These are phyloP conservation scores for Tetrapisispora pingtungensis DNA, from an alignment of 805 yeast genomes.

Conservation along the genomic window DNA sequence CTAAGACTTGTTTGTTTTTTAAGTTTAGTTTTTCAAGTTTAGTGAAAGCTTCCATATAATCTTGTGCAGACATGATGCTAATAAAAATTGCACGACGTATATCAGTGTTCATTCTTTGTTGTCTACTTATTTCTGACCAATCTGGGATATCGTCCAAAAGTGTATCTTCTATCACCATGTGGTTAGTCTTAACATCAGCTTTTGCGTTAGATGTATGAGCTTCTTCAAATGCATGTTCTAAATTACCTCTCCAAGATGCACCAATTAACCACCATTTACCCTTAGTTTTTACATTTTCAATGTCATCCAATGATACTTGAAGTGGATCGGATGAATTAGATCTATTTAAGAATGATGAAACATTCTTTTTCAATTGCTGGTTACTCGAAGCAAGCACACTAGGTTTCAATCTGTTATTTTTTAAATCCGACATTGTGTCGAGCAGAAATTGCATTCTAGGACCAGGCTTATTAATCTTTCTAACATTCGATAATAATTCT, in stretches of 20 bases:
- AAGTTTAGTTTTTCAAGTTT: slow-evolving; percentile 71
- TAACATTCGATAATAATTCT: slow-evolving; percentile 18
- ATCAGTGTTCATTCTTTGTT: slow-evolving; percentile 92
- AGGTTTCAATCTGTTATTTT: slow-evolving; percentile 66
- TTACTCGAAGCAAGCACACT: slow-evolving; percentile 25
- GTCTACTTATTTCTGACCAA: slow-evolving; percentile 77
- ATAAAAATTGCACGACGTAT: slow-evolving; percentile 88
- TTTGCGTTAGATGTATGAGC: slow-evolving; percentile 13
- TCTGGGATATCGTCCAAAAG: slow-evolving; percentile 64
- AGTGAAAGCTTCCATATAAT: slow-evolving; percentile 76
- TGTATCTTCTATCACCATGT: slow-evolving; percentile 42
- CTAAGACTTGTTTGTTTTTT: slow-evolving; percentile 72
- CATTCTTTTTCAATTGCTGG: slow-evolving; percentile 37
- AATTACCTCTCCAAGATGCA: slow-evolving; percentile 86
- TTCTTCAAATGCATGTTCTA: slow-evolving; percentile 23
- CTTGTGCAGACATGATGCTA: slow-evolving; percentile 91
- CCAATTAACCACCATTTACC: slow-evolving; percentile 99
- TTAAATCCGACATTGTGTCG: slow-evolving; percentile 77
- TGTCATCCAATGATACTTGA: slow-evolving; percentile 69
- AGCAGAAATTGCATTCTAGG: slow-evolving; percentile 73
- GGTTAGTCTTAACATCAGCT: slow-evolving; percentile 17
- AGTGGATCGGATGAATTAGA: slow-evolving; percentile 49
- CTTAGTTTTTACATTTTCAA: slow-evolving; percentile 58
- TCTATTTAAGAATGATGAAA: slow-evolving; percentile 39
- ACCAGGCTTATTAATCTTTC: slow-evolving; percentile 38